phyloP scores from a whole-genome alignment of 768 basidiomycete genomes.

The Nevesoporus exiguus region DNA sequence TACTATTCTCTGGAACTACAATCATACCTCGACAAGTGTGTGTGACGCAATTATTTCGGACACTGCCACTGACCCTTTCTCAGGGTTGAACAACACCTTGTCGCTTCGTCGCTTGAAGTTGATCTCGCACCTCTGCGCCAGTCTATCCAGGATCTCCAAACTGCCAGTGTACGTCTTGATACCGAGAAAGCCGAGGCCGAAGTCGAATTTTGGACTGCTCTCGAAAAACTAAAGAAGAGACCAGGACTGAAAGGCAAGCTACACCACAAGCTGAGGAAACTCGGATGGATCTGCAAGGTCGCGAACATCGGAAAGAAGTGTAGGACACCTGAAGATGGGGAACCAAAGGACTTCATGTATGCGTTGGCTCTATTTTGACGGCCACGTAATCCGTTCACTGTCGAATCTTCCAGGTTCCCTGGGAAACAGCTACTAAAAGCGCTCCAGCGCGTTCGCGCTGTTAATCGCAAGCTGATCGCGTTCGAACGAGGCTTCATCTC shows the following conservation, averaged over 20 bases:
- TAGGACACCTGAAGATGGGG: constrained; percentile 5
- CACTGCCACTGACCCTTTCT: background rate
- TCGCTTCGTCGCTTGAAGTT: constrained; percentile 44
- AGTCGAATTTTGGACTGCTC: constrained; percentile 42
- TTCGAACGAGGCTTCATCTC: constrained; percentile 84
- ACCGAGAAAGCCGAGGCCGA: constrained; percentile 58
- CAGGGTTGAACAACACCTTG: constrained; percentile 31
- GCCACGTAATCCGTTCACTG: constrained; percentile 2
- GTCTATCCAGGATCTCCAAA: constrained; percentile 47
- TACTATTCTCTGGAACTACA: constrained; percentile 67
- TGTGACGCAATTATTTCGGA: constrained; percentile 25
- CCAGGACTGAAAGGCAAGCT: constrained; percentile 22
- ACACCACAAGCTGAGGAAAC: constrained; percentile 1
- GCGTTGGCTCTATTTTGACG: constrained; percentile 4
- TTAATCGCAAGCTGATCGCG: constrained; percentile 61
- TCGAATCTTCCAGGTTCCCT: constrained; percentile 14
- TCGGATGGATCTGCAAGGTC: constrained; percentile 36
- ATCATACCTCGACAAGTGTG: constrained; percentile 58
- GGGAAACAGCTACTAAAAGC: constrained; percentile 47
- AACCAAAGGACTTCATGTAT: constrained; percentile 8
- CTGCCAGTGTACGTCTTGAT: constrained; percentile 54
- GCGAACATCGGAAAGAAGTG: constrained; percentile 32
- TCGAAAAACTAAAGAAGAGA: constrained; percentile 37
- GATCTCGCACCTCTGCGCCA: constrained; percentile 41
- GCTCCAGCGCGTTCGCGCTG: constrained; percentile 51